Evolutionary conservation across 345 rosid species (phyloP).

Genomic region (Melastoma malabathricum): DNA sequence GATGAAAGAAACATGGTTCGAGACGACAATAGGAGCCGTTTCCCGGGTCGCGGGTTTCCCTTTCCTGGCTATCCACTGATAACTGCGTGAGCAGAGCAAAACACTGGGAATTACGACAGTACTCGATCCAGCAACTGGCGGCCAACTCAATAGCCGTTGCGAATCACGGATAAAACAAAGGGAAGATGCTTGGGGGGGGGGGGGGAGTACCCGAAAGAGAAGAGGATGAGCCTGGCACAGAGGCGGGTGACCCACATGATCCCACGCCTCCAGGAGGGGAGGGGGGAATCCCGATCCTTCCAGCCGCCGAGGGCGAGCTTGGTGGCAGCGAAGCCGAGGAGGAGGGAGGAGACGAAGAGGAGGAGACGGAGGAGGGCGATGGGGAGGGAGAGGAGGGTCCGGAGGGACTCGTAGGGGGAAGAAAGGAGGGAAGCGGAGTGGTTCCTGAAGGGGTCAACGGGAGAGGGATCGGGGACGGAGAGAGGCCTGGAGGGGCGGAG

Average conservation of each 20-base stretch:
- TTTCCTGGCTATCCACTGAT: slow-evolving; percentile 87
- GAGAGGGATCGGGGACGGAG: slow-evolving; percentile 30
- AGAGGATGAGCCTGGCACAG: slow-evolving; percentile 62
- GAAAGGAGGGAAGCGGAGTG: slow-evolving; percentile 40
- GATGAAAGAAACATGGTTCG: slow-evolving; percentile 81
- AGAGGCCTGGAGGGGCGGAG: slow-evolving; percentile 32
- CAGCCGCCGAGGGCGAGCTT: slow-evolving; percentile 63
- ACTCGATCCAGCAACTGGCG: no score
- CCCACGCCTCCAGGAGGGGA: slow-evolving; percentile 77
- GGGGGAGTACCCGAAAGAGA: slow-evolving; percentile 63
- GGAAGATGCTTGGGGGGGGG: neutral
- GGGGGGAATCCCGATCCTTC: slow-evolving; percentile 74
- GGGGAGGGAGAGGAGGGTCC: slow-evolving; percentile 61
- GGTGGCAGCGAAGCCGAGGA: slow-evolving; percentile 61
- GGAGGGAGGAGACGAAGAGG: slow-evolving; percentile 50
- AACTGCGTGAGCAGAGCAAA: slow-evolving; percentile 27
- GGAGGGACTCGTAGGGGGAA: slow-evolving; percentile 47
- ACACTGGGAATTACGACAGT: neutral
- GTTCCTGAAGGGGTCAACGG: slow-evolving; percentile 72
- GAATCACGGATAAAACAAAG: no score
- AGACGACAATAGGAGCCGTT: slow-evolving; percentile 80
- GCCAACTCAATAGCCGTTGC: no score
- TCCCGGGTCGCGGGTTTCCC: slow-evolving; percentile 86
- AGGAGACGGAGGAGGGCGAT: slow-evolving; percentile 47
- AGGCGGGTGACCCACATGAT: slow-evolving; percentile 88